These are phyloP conservation scores for Hypoxylon sp. DNA, from an alignment of 2,329 filamentous ascomycete genomes.

Conservation along the genomic window DNA sequence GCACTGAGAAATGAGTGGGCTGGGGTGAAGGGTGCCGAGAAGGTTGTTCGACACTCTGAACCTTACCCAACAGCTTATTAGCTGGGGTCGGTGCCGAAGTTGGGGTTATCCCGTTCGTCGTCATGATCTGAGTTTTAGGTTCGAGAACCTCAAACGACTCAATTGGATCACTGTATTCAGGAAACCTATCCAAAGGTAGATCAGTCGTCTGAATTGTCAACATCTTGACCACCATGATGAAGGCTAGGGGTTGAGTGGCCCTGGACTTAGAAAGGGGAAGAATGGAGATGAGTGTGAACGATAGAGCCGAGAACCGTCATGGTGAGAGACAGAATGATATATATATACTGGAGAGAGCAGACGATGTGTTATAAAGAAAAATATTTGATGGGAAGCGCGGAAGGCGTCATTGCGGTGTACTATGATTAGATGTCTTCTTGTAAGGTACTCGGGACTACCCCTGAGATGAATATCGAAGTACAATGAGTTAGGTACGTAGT, in stretches of 20 bases:
- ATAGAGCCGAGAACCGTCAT: conserved; percentile 10
- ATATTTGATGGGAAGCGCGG: conserved; percentile 11
- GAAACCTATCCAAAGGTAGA: conserved; percentile 61
- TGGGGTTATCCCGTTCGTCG: conserved; percentile 54
- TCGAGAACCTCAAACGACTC: conserved; percentile 50
- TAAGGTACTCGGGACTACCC: conserved; percentile 27
- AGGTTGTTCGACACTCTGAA: conserved; percentile 59
- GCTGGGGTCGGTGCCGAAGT: conserved; percentile 54
- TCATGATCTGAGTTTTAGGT: conserved; percentile 52
- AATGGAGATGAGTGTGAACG: conserved; percentile 7
- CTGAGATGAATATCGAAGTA: conserved; percentile 22
- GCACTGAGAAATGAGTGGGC: conserved; percentile 86
- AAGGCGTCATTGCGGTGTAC: conserved; percentile 36
- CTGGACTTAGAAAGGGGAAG: conserved; percentile 5
- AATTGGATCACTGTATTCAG: conserved; percentile 61
- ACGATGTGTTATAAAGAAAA: conserved; percentile 22
- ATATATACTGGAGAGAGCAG: conserved; percentile 6
- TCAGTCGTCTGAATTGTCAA: conserved; percentile 61
- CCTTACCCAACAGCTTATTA: conserved; percentile 60
- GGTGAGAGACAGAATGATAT: background rate
- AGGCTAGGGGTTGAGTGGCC: conserved; percentile 15
- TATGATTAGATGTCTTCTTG: conserved; percentile 15
- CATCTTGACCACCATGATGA: conserved; percentile 54
- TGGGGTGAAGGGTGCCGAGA: conserved; percentile 85
- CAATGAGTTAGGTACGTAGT: conserved; percentile 11